Percentiles rank a stretch among this genome's conserved stretches.
Evolutionary conservation across 306 rosid species (phyloP).

Genomic region (Mimosa bimucronata): DNA sequence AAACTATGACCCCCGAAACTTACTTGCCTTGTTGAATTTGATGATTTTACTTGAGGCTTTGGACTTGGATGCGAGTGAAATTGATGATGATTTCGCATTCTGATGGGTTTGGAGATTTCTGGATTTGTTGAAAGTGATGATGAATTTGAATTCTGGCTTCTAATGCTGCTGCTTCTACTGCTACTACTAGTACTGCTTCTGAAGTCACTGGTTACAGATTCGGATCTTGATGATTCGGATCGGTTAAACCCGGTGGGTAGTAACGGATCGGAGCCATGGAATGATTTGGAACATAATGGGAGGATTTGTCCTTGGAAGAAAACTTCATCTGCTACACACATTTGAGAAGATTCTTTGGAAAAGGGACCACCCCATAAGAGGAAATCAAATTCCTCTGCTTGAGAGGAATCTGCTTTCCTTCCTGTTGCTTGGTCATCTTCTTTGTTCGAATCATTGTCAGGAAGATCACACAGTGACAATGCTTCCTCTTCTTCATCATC

Average conservation of each 20-base stretch:
- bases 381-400: conserved; percentile 68
- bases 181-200: conserved; percentile 45
- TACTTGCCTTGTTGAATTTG: conserved; percentile 38
- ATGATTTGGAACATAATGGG: conserved; percentile 62
- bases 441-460: conserved; percentile 39
- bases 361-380: conserved; percentile 40
- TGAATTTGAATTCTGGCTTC: conserved; percentile 59
- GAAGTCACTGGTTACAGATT: conserved; percentile 22
- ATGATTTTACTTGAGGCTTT: conserved; percentile 54
- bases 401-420: conserved; percentile 9
- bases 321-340: conserved; percentile 86
- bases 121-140: conserved; percentile 45
- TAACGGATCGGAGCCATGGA: not conserved
- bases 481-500: conserved; percentile 52
- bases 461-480: conserved; percentile 78
- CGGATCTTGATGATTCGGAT: conserved; percentile 42
- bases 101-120: conserved; percentile 45
- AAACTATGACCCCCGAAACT: conserved; percentile 37
- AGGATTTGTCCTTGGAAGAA: conserved; percentile 81
- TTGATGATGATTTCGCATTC: conserved; percentile 48
- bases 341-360: conserved; percentile 44
- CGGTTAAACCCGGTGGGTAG: not conserved
- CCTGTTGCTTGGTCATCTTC: conserved; percentile 13
- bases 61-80: conserved; percentile 84
- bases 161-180: conserved; percentile 65